Conservation (phyloP, 1,139 yeast genomes). For the Sugiyamaella grinbergsii region DNA sequence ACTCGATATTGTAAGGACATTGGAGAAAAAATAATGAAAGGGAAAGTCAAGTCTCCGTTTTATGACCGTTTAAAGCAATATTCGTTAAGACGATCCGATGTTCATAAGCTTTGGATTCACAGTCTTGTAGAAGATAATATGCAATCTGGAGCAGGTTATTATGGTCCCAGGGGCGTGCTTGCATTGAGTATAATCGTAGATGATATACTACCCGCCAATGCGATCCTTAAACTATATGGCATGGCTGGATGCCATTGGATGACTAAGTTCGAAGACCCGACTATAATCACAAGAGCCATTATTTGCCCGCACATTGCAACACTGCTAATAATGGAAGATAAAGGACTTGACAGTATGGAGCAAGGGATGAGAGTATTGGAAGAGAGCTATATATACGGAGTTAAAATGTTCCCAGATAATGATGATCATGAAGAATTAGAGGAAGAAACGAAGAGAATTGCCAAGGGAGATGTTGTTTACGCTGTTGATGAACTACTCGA, state of each 20-base stretch:
- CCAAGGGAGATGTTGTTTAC: slow-evolving; percentile 1
- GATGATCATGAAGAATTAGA: not conserved
- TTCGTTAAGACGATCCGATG: slow-evolving; percentile 2
- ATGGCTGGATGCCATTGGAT: slow-evolving; percentile 17
- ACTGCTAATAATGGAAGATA: slow-evolving; percentile 21
- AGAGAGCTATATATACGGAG: slow-evolving; percentile 20
- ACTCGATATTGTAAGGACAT: slow-evolving; percentile 2
- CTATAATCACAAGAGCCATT: slow-evolving; percentile 16
- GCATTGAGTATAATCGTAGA: slow-evolving; percentile 6
- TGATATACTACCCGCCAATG: slow-evolving; percentile 6
- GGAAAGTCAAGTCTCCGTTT: slow-evolving; percentile 10
- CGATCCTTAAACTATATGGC: slow-evolving; percentile 6
- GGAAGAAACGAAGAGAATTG: not conserved
- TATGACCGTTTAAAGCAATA: slow-evolving; percentile 12
- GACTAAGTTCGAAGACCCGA: slow-evolving; percentile 16
- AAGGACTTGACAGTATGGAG: slow-evolving; percentile 4
- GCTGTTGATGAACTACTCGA: not conserved
- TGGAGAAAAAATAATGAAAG: slow-evolving; percentile 11
- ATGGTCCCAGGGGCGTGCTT: slow-evolving; percentile 23
- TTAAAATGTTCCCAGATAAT: not conserved
- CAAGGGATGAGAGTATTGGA: slow-evolving; percentile 16
- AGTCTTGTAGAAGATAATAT: slow-evolving; percentile 14
- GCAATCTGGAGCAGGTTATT: slow-evolving; percentile 25
- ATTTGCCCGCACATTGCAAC: slow-evolving; percentile 22
- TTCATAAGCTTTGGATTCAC: not conserved